Conservation (phyloP, 2,329 filamentous ascomycete species). For the Cyanodermella asteris region DNA sequence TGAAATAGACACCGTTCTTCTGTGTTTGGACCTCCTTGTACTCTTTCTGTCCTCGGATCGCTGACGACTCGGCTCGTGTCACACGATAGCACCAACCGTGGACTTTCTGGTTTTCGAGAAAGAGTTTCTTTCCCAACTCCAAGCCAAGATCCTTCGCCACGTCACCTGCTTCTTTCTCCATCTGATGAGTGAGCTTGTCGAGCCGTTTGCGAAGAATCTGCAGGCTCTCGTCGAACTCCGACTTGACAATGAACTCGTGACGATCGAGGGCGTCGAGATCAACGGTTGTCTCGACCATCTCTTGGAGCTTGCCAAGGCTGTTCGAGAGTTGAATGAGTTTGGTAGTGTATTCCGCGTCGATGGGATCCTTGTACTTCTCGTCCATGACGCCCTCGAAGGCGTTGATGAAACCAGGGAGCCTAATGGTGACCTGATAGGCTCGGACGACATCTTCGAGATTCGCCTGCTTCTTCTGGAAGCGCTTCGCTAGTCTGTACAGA, state of each 20-base stretch:
- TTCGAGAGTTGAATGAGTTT: constrained; percentile 59
- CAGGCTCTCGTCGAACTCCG: constrained; percentile 82
- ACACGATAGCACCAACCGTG: constrained; percentile 94
- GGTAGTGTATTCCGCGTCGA: constrained; percentile 69
- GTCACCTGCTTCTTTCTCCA: constrained; percentile 58
- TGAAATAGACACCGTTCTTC: constrained; percentile 98
- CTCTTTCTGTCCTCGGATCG: constrained; percentile 72
- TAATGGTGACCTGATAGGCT: constrained; percentile 83
- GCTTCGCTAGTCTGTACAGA: constrained; percentile 78
- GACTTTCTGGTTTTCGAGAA: constrained; percentile 85
- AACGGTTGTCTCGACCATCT: constrained; percentile 97
- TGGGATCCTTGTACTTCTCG: constrained; percentile 67
- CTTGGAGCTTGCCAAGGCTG: constrained; percentile 65
- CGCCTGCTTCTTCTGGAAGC: constrained; percentile 78
- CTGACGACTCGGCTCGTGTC: constrained; percentile 72
- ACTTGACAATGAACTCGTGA: constrained; percentile 97
- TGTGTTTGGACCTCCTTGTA: constrained; percentile 95
- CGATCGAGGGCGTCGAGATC: constrained; percentile 88
- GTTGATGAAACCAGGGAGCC: constrained; percentile 70
- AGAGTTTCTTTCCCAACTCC: constrained; percentile 95
- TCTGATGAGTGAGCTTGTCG: constrained; percentile 60
- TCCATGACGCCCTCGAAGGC: constrained; percentile 91
- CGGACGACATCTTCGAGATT: constrained; percentile 89
- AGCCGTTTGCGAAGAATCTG: constrained; percentile 78
- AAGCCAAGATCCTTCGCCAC: constrained; percentile 67